Evolutionary conservation across 176 grass and related monocot species (phyloP), one percentile per base, ranked within the genome.

Genomic region (Juncus effusus): DNA sequence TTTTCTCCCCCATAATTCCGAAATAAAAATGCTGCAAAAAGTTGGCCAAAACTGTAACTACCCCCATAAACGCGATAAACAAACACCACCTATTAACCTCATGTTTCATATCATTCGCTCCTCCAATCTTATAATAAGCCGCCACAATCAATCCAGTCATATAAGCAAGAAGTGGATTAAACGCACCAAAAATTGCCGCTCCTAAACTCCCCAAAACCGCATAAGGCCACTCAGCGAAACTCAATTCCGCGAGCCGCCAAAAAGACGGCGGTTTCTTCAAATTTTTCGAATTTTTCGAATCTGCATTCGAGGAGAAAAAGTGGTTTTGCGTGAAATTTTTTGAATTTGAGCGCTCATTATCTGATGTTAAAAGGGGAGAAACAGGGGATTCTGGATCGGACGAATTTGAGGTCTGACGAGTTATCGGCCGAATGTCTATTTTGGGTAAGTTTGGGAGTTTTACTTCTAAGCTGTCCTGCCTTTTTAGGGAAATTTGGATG

Each of bases 1-100:
- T 99, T 67, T 99, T 99, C 81, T 99, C 94, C 56, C 94, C 94
- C 94, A 99, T 99, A 60, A 99, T 99, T 80, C 94, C 94, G 84
- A 99, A 99, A 93, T 99, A 99, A 58, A 99, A 99, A 78, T 99
- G 94, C 63, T 99, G 94, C 80, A 99, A 78, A 81, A 90, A 99
- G 76, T 99, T 99, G 40, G 87, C 95, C 49, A 99, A 77, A 47
- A 99, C 89, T 73, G 95, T 99, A 72, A 99, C 82, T 51, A 99
- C 40, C 66, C 95, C 95, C 95, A 99, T 99, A 62, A 88, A 87
- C 60, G 85, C 80, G 84, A 99, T 99, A 61, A 99, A 80, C 84
- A 99, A 85, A 59, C 95, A 93, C 95, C 95, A 99, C 56, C 74
- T 81, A 63, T 99, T 94, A 75, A 99, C 95, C 84, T 93, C 95